A percentile compares a stretch with the other conserved stretches of the same genome.
These are phyloP conservation scores for Castanea crenata DNA, from an alignment of 306 rosid genomes.

Conservation along the genomic window DNA sequence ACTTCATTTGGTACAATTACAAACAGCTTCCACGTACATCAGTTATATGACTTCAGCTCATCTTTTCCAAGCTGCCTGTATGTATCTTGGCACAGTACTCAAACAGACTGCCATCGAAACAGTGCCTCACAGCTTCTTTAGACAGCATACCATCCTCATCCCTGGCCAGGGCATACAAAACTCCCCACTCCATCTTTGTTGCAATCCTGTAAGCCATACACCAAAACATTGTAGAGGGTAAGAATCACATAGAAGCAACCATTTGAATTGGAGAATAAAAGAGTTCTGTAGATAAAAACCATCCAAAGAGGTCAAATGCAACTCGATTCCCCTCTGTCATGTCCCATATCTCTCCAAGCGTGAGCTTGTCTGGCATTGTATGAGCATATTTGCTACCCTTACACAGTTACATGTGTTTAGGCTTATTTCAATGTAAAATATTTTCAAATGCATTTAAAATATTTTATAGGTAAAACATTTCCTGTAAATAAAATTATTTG, in stretches of 20 bases:
- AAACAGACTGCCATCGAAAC: slow-evolving; percentile 80
- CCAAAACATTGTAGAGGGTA: neutral
- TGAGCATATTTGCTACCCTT: slow-evolving; percentile 52
- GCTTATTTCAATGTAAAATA: too few species aligned
- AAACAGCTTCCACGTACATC: neutral
- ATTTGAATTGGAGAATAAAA: neutral
- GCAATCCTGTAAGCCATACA: slow-evolving; percentile 44
- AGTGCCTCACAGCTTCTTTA: slow-evolving; percentile 76
- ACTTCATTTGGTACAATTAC: too few species aligned
- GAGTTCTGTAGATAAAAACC: slow-evolving; percentile 29
- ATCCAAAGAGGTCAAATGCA: slow-evolving; percentile 65
- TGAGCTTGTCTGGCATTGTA: slow-evolving; percentile 61
- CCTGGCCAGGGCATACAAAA: slow-evolving; percentile 62
- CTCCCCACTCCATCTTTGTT: slow-evolving; percentile 65
- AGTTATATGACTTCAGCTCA: slow-evolving; percentile 19
- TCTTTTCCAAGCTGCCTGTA: slow-evolving; percentile 28
- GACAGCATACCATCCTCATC: slow-evolving; percentile 69
- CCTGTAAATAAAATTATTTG: too few species aligned
- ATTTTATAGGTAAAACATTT: too few species aligned
- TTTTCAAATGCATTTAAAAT: too few species aligned
- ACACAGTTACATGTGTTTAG: too few species aligned
- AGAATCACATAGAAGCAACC: neutral
- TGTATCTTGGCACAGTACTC: slow-evolving; percentile 75
- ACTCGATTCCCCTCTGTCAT: slow-evolving; percentile 74
- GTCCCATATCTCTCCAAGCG: slow-evolving; percentile 66